A percentile compares a stretch with the other conserved stretches of the same genome.
Evolutionary conservation across 2,329 filamentous ascomycete species (phyloP).

Genomic region (Paecilomyces formosus): DNA sequence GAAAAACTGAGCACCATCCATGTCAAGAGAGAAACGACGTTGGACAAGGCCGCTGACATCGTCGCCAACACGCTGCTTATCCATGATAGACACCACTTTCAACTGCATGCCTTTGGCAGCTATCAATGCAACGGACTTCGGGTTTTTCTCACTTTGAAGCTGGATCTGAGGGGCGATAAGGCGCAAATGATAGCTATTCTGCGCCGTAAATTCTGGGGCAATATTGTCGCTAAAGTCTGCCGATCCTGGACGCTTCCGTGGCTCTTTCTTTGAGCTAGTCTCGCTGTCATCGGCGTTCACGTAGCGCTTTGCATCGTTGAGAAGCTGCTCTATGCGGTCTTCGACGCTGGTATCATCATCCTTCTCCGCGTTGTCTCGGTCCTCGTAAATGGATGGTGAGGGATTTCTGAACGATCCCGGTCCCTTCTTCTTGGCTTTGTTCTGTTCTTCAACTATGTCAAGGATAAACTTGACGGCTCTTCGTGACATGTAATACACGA

Average conservation of each 20-base stretch:
- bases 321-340: conserved; percentile 75
- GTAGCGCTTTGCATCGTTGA: conserved; percentile 77
- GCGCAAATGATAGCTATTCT: conserved; percentile 90
- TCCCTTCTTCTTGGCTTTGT: conserved; percentile 55
- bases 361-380: conserved; percentile 33
- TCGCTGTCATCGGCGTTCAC: conserved; percentile 62
- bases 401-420: conserved; percentile 23
- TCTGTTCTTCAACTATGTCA: conserved; percentile 93
- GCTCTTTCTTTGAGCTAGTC: conserved; percentile 29
- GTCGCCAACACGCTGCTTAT: conserved; percentile 86
- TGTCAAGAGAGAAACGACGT: conserved; percentile 83
- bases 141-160: conserved; percentile 96
- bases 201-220: conserved; percentile 76
- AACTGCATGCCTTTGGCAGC: conserved; percentile 97
- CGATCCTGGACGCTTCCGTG: conserved; percentile 19
- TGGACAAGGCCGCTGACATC: conserved; percentile 93
- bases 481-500: conserved; percentile 95
- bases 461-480: conserved; percentile 96
- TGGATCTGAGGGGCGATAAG: conserved; percentile 97
- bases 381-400: conserved; percentile 14
- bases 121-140: conserved; percentile 91
- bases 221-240: conserved; percentile 64
- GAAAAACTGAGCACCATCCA: conserved; percentile 98
- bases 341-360: conserved; percentile 64
- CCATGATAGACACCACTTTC: conserved; percentile 96